Conservation (phyloP, 768 basidiomycete species). For the Termitomyces heimii region DNA sequence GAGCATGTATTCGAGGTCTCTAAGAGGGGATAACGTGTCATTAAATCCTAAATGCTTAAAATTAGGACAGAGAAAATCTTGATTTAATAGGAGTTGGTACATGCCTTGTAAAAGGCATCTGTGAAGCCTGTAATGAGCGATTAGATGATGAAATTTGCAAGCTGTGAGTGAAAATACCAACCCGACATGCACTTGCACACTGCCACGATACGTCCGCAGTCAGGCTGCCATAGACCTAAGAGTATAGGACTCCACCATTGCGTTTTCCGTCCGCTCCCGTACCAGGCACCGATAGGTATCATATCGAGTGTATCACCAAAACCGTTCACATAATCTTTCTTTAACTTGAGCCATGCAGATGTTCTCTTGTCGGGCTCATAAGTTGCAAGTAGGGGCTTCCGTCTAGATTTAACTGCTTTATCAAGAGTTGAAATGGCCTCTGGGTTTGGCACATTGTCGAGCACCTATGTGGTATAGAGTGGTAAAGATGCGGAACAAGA, state of each 20-base stretch:
- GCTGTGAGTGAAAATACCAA: slow-evolving; percentile 20
- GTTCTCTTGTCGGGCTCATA: slow-evolving; percentile 90
- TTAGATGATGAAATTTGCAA: background rate
- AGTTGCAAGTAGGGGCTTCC: slow-evolving; percentile 73
- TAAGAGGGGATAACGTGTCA: slow-evolving; percentile 51
- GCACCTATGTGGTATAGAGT: slow-evolving; percentile 40
- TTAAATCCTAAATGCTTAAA: slow-evolving; percentile 41
- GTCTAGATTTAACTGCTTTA: slow-evolving; percentile 31
- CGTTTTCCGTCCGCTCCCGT: slow-evolving; percentile 85
- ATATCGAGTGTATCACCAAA: slow-evolving; percentile 73
- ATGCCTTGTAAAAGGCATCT: slow-evolving; percentile 74
- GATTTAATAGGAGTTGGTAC: background rate
- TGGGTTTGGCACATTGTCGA: slow-evolving; percentile 46
- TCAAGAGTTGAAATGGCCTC: slow-evolving; percentile 20
- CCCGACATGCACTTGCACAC: slow-evolving; percentile 91
- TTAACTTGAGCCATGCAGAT: slow-evolving; percentile 85
- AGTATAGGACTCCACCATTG: slow-evolving; percentile 92
- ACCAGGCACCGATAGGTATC: slow-evolving; percentile 78
- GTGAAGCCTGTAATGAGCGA: slow-evolving; percentile 57
- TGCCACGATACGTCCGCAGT: slow-evolving; percentile 58
- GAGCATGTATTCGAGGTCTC: slow-evolving; percentile 52
- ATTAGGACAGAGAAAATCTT: slow-evolving; percentile 15
- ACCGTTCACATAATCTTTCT: slow-evolving; percentile 85
- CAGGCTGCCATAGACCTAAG: slow-evolving; percentile 67
- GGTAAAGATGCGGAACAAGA: background rate